A percentile compares a stretch with the other conserved stretches of the same genome.
Conservation (phyloP, 306 rosid species). For the Malus orientalis region DNA sequence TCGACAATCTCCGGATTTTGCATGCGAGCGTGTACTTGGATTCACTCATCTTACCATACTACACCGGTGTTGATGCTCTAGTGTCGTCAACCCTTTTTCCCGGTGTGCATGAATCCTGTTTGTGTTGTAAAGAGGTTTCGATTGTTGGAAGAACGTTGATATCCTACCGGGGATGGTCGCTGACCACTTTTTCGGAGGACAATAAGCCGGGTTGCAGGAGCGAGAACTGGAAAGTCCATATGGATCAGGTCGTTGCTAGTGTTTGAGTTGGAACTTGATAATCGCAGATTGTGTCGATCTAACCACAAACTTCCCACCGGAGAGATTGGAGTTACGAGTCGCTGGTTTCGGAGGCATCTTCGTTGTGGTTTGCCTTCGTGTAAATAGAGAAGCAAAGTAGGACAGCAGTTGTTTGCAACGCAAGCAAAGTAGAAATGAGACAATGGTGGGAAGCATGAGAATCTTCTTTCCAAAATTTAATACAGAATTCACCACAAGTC, state of each 20-base stretch:
- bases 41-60: conserved; percentile 63
- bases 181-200: conserved; percentile 64
- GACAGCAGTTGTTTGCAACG: neutral
- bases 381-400: conserved; percentile 10
- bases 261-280: conserved; percentile 49
- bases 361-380: conserved; percentile 26
- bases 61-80: conserved; percentile 74
- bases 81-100: conserved; percentile 52
- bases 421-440: conserved; percentile 7
- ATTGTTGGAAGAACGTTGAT: conserved; percentile 62
- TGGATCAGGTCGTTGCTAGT: conserved; percentile 28
- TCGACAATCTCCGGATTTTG: conserved; percentile 75
- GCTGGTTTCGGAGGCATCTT: conserved; percentile 52
- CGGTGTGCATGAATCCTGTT: conserved; percentile 75
- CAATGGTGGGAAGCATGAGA: conserved; percentile 1
- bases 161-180: conserved; percentile 76
- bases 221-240: conserved; percentile 21
- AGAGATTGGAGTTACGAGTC: conserved; percentile 34
- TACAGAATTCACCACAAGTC: neutral
- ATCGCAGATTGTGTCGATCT: conserved; percentile 53
- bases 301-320: conserved; percentile 37
- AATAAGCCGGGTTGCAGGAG: conserved; percentile 35
- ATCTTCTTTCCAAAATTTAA: neutral
- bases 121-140: conserved; percentile 60
- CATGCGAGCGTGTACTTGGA: conserved; percentile 82